Conservation (phyloP, 202 grass and related monocot species). For the Carex arenaria region DNA sequence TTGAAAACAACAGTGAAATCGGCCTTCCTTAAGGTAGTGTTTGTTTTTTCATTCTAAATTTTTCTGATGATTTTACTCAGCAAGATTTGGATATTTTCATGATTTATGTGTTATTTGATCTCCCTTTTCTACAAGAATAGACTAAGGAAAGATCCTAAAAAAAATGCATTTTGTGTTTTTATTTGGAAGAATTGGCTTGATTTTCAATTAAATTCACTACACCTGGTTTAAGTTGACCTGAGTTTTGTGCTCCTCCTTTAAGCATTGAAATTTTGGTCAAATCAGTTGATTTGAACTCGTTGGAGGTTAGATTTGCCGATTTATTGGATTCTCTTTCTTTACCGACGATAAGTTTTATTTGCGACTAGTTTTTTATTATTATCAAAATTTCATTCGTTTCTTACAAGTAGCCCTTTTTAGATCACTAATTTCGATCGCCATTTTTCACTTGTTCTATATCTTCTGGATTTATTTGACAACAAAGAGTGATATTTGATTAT, state of each 20-base stretch:
- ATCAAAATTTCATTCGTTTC: not conserved
- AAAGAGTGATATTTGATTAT: not conserved
- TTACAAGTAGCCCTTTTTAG: not conserved
- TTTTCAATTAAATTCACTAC: too few relatives aligned
- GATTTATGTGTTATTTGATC: not conserved
- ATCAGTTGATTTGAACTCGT: not conserved
- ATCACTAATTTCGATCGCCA: not conserved
- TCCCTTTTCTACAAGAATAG: too few relatives aligned
- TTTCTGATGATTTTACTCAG: not conserved
- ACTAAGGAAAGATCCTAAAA: too few relatives aligned
- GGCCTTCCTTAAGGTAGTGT: not conserved
- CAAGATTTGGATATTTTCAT: not conserved
- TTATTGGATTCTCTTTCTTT: not conserved
- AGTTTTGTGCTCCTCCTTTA: too few relatives aligned
- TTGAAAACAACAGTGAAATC: too few relatives aligned
- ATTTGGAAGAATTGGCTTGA: too few relatives aligned
- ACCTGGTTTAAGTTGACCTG: too few relatives aligned
- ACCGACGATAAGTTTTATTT: not conserved
- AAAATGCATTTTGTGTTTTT: too few relatives aligned
- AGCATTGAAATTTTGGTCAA: not conserved
- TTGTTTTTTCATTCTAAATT: not conserved
- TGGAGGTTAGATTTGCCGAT: not conserved
- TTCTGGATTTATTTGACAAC: not conserved
- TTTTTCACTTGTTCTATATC: not conserved
- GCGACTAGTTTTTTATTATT: not conserved